Evolutionary conservation across 345 rosid genomes (phyloP).

Genomic region (Draba incana): DNA sequence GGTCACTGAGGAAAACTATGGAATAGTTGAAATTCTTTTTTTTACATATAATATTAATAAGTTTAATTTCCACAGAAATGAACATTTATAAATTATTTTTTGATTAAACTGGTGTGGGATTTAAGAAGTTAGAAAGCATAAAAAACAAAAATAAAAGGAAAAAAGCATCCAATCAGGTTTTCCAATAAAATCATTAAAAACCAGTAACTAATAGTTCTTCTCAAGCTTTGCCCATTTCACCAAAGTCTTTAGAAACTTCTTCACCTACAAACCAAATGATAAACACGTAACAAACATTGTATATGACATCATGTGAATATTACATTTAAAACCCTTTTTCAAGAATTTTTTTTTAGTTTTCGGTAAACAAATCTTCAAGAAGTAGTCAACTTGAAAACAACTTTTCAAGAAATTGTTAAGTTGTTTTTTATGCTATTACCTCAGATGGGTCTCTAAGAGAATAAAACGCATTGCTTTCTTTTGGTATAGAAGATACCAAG

Average conservation of each 20-base stretch:
- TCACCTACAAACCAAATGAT: constrained; percentile 54
- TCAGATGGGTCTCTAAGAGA: constrained; percentile 78
- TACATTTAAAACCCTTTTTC: background rate
- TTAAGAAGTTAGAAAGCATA: background rate
- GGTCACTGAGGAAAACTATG: background rate
- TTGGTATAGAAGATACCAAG: constrained; percentile 74
- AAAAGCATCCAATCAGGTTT: background rate
- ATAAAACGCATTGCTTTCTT: constrained; percentile 72
- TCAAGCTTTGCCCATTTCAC: constrained; percentile 63
- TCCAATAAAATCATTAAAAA: constrained; percentile 1
- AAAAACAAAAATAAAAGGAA: background rate
- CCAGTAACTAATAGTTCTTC: constrained; percentile 9
- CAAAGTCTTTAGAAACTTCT: constrained; percentile 68
- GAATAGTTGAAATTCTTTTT: background rate
- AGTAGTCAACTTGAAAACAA: too few relatives aligned
- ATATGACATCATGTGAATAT: background rate
- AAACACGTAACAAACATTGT: background rate
- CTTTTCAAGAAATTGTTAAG: background rate
- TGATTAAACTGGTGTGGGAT: background rate
- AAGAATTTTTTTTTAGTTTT: too few relatives aligned
- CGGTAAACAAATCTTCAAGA: too few relatives aligned
- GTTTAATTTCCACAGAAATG: constrained; percentile 2
- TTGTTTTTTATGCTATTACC: constrained; percentile 39
- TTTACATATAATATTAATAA: constrained; percentile 7
- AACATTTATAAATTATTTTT: background rate